Base-by-base conservation (phyloP, 441 rosid species). In the Aleurites moluccanus region DNA sequence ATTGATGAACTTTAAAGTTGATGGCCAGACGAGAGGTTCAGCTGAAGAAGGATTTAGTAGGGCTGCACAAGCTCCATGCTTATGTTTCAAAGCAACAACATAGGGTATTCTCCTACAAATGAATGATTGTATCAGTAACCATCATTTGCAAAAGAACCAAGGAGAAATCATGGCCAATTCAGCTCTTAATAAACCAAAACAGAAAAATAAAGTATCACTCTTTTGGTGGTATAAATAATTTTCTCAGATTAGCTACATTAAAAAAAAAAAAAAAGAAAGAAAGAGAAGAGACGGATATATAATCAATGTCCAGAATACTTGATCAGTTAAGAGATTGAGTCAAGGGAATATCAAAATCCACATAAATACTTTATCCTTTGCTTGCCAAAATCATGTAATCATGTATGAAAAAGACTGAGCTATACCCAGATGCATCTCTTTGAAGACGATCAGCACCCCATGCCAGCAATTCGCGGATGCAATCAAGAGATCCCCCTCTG, bases 391-490 rank as follows among this genome's bases (percentile, higher is more conserved):
- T 10, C 10, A 60, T 57, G 20, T 2, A 66, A 23, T 15, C 6
- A 56, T 0, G 21, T 23, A 38, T 0, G 42, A 23, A 30, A 49
- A 56, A 78, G 42, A 75, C n/a, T 50, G 27, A 60, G 45, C 33
- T 42, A 75, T 93, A 96, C 99, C 99, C 99, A 56, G 97, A 89
- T 68, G 90, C 83, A 78, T 96, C 99, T 91, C 97, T 82, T 72
- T 92, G 98, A 80, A 85, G 86, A 64, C 99, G 96, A 89, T 96
- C 98, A 27, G 99, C 98, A 66, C 99, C 99, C 97, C 97, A 93
- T 2, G 99, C 98, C 75, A 96, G 88, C 86, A 96, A 83, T 44
- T 86, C 91, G 1, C 97, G 97, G 40, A 92, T 88, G 77, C 98
- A 96, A 77, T 92, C 99, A 11, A 92, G 88, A 78, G 98, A 96